Percentiles rank a stretch among this genome's conserved stretches.
Conservation (phyloP, 768 basidiomycete genomes). For the Dioszegia crocea region DNA sequence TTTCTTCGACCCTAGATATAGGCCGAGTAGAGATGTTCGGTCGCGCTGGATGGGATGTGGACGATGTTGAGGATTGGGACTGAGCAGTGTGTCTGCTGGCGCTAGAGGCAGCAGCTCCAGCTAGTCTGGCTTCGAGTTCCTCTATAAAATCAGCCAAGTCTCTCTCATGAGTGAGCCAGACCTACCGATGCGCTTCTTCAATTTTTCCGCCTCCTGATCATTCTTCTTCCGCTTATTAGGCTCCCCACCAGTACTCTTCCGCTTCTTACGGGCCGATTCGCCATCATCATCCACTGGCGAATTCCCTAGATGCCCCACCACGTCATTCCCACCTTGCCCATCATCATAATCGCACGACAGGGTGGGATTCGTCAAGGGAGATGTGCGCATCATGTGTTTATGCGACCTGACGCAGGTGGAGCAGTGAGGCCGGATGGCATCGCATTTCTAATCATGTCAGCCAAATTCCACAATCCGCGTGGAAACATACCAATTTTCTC, state of each 20-base stretch:
- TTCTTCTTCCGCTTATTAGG: constrained; percentile 12
- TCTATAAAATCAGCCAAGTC: constrained; percentile 17
- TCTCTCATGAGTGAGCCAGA: neutral
- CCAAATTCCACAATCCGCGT: neutral
- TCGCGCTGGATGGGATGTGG: too few species aligned
- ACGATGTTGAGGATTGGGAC: constrained; percentile 7
- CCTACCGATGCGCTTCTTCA: constrained; percentile 37
- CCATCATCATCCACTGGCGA: constrained; percentile 10
- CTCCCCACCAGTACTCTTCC: constrained; percentile 4
- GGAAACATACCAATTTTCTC: constrained; percentile 34
- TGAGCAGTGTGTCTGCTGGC: neutral
- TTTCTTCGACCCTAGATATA: neutral
- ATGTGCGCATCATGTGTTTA: constrained; percentile 32
- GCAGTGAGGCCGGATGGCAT: constrained; percentile 44
- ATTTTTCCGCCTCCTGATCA: constrained; percentile 23
- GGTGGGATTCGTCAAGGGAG: constrained; percentile 31
- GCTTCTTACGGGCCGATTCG: constrained; percentile 9
- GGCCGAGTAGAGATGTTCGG: too few species aligned
- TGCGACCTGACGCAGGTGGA: constrained; percentile 40
- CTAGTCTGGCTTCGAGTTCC: constrained; percentile 34
- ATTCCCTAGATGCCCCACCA: neutral
- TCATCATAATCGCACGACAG: constrained; percentile 42
- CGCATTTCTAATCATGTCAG: constrained; percentile 36
- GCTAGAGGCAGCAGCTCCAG: neutral
- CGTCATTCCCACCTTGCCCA: constrained; percentile 6